Evolutionary conservation across 75 land plant genomes (phyloP).

Genomic region (Sequoia sempervirens): DNA sequence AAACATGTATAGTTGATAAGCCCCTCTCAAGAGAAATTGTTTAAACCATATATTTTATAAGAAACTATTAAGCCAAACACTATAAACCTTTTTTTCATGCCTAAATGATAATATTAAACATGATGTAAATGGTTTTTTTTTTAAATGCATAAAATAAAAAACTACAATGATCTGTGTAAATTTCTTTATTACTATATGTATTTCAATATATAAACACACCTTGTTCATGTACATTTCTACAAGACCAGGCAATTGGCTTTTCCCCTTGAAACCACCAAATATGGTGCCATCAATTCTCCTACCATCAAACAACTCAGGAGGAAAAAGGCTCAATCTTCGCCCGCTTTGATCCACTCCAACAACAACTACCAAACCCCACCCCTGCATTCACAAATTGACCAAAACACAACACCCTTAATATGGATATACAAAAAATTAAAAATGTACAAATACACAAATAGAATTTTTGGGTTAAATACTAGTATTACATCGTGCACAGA

Average conservation of each 20-base stretch:
- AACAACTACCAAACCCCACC: conserved; percentile 83
- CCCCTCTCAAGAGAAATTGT: too few relatives aligned
- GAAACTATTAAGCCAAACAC: too few relatives aligned
- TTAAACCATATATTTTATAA: too few relatives aligned
- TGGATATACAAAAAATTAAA: too few relatives aligned
- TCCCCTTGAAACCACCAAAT: conserved; percentile 82
- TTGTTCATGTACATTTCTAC: conserved; percentile 52
- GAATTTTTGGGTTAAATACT: background rate
- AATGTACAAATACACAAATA: background rate
- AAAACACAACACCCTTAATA: too few relatives aligned
- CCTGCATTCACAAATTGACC: conserved; percentile 31
- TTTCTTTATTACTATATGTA: too few relatives aligned
- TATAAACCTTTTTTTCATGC: too few relatives aligned
- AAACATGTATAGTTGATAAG: too few relatives aligned
- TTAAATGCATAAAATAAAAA: too few relatives aligned
- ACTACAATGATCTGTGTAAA: too few relatives aligned
- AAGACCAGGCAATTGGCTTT: conserved; percentile 51
- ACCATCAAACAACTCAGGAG: conserved; percentile 53
- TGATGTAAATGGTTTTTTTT: too few relatives aligned
- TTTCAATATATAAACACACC: background rate
- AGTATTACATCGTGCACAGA: conserved; percentile 61
- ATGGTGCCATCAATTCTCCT: conserved; percentile 58
- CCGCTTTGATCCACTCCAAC: conserved; percentile 67
- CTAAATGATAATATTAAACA: too few relatives aligned
- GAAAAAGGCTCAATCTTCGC: conserved; percentile 50